Evolutionary conservation across 2,329 filamentous ascomycete species (phyloP), one percentile per base, ranked within the genome.

Genomic region (Epichloe sp.): DNA sequence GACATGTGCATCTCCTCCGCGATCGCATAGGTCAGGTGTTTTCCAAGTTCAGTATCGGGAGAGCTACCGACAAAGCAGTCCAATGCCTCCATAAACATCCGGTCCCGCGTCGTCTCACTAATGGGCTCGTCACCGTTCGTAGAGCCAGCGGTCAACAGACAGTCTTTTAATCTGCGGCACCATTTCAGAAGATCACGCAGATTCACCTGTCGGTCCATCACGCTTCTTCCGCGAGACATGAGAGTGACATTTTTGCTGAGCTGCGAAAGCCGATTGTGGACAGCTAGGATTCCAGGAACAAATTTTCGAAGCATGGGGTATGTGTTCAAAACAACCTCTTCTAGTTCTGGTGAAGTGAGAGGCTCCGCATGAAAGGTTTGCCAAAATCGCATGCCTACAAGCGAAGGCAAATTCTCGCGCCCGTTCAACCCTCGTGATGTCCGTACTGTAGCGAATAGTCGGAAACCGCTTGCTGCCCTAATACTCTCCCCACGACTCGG

Each of bases 51-150:
- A 34, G 76, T 75, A 52, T 84, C 84, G 10, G 85, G 83, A 44
- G 93, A 73, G 62, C 85, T 88, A 50, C 86, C 87, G 42, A 88
- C 83, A 65, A 98, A 97, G 62, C 90, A 94, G 66, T 98, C 93
- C 49, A 93, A 77, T 0, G 89, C 87, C 63, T 98, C 93, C 70
- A 95, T 79, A 61, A 96, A 96, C 67, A 97, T 95, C 59, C 85
- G 82, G 60, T 96, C 85, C 56, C 80, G 75, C 0, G 79, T 79
- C 2, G 77, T 78, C 59, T 91, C 86, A n/a, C 75, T 80, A 21
- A 89, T 79, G 0, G 83, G 74, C 63, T 93, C 86, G 19, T 79
- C 74, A 11, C 82, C 80, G 23, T 78, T 84, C 56, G 77, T 83
- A 21, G 80, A 80, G 1, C 82, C 79, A 11, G 77, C 72, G 8